A percentile compares a stretch with the other conserved stretches of the same genome.
These are phyloP conservation scores for Peribolospora baueri DNA, from an alignment of 768 basidiomycete species.

Conservation along the genomic window DNA sequence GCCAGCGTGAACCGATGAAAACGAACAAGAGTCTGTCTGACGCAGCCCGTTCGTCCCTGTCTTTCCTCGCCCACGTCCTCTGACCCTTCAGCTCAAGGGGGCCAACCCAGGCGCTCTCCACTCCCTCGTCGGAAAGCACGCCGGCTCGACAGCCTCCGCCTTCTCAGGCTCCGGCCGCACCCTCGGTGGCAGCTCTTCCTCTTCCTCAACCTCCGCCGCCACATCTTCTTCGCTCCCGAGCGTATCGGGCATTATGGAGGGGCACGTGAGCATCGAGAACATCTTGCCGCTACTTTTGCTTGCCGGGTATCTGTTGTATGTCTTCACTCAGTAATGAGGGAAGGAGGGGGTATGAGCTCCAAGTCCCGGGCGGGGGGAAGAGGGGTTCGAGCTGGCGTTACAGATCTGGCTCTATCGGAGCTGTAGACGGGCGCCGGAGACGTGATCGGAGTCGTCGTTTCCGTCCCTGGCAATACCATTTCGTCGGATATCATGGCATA, in stretches of 20 bases:
- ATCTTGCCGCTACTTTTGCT: neutral
- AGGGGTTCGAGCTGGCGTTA: too few relatives aligned
- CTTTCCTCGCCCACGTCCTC: neutral
- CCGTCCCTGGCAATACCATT: too few relatives aligned
- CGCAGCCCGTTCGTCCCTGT: too few relatives aligned
- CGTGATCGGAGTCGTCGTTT: too few relatives aligned
- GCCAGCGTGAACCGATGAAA: neutral
- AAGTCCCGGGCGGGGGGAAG: too few relatives aligned
- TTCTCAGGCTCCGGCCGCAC: neutral
- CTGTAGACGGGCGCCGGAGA: too few relatives aligned
- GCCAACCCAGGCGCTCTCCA: constrained; percentile 10
- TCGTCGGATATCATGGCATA: too few relatives aligned
- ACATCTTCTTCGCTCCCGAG: too few relatives aligned
- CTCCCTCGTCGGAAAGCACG: constrained; percentile 9
- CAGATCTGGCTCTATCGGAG: too few relatives aligned
- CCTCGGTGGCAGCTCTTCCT: constrained; percentile 8
- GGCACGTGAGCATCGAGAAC: neutral
- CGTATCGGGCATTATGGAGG: constrained; percentile 1
- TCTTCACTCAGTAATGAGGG: neutral
- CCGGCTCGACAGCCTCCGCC: constrained; percentile 1
- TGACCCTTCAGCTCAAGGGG: constrained; percentile 5
- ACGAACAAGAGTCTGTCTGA: too few relatives aligned
- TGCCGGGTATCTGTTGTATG: neutral
- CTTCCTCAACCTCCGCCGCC: too few relatives aligned
- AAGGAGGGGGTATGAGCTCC: too few relatives aligned